Evolutionary conservation across 2,329 filamentous ascomycete genomes (phyloP).

Genomic region (Nemania diffusa): DNA sequence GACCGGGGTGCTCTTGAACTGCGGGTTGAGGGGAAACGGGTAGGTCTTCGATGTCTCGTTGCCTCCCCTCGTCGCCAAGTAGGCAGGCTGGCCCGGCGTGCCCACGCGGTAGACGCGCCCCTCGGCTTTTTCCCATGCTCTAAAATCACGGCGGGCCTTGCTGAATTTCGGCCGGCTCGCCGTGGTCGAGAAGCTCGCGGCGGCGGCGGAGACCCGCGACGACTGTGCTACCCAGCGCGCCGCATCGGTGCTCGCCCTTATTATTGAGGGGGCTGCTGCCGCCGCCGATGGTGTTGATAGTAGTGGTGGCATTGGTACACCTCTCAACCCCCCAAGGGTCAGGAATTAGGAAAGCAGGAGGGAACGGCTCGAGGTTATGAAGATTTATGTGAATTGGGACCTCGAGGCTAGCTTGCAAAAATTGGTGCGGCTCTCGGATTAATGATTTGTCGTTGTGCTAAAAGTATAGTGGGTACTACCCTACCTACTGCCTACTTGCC

Average conservation of each 20-base stretch:
- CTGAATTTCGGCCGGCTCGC: slow-evolving; percentile 40
- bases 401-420: slow-evolving; percentile 22
- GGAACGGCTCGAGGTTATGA: slow-evolving; percentile 13
- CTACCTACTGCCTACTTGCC: too few relatives aligned
- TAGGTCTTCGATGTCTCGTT: background rate
- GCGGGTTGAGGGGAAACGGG: slow-evolving; percentile 82
- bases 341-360: slow-evolving; percentile 14
- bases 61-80: slow-evolving; percentile 21
- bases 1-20: slow-evolving; percentile 77
- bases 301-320: slow-evolving; percentile 44
- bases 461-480: background rate
- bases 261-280: slow-evolving; percentile 27
- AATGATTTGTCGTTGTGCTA: slow-evolving; percentile 26
- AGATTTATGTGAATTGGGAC: slow-evolving; percentile 14
- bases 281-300: slow-evolving; percentile 38
- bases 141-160: slow-evolving; percentile 41
- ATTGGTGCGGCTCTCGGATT: slow-evolving; percentile 34
- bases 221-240: slow-evolving; percentile 16
- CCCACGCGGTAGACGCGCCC: slow-evolving; percentile 34
- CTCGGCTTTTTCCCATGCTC: slow-evolving; percentile 36
- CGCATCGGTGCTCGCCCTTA: slow-evolving; percentile 24
- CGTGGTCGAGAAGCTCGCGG: slow-evolving; percentile 47
- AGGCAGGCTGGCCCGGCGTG: slow-evolving; percentile 30
- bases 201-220: slow-evolving; percentile 25
- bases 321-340: slow-evolving; percentile 30